Conservation (phyloP, 371 early-diverging fungal species). For the Actinomortierella wolfii region DNA sequence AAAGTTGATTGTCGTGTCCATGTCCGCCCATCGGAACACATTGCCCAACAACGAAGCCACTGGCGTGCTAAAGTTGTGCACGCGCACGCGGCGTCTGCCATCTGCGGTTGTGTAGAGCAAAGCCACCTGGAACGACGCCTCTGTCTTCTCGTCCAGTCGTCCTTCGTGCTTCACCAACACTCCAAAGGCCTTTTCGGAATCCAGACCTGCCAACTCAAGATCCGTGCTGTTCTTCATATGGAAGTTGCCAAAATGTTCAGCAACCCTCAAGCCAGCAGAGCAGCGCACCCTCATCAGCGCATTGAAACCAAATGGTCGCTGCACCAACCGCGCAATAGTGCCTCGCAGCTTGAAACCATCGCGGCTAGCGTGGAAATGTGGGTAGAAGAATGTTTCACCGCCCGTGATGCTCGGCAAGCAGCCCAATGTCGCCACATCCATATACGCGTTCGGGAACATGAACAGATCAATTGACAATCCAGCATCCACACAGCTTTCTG, state of each 20-base stretch:
- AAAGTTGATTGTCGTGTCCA: conserved; percentile 90
- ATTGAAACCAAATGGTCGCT: conserved; percentile 87
- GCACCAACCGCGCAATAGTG: conserved; percentile 71
- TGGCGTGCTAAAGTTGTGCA: conserved; percentile 86
- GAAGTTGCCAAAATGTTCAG: conserved; percentile 93
- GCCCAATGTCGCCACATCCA: conserved; percentile 88
- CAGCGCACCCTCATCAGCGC: conserved; percentile 89
- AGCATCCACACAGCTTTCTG: conserved; percentile 71
- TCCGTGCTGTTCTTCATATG: conserved; percentile 91
- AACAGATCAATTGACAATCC: conserved; percentile 90
- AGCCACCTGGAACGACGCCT: conserved; percentile 88
- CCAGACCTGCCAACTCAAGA: conserved; percentile 87
- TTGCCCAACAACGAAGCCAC: conserved; percentile 76
- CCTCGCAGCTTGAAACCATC: conserved; percentile 71
- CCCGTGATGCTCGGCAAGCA: conserved; percentile 82
- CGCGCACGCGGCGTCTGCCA: conserved; percentile 92
- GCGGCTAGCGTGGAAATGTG: conserved; percentile 69
- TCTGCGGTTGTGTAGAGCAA: conserved; percentile 88
- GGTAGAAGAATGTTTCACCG: conserved; percentile 85
- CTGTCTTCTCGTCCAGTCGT: conserved; percentile 81
- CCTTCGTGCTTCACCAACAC: conserved; percentile 86
- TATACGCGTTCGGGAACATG: conserved; percentile 83
- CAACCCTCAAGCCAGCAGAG: conserved; percentile 83
- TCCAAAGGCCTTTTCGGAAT: conserved; percentile 83
- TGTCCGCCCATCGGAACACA: conserved; percentile 89